Base-by-base conservation (phyloP, 306 rosid species). In the Cotoneaster glaucophyllus region DNA sequence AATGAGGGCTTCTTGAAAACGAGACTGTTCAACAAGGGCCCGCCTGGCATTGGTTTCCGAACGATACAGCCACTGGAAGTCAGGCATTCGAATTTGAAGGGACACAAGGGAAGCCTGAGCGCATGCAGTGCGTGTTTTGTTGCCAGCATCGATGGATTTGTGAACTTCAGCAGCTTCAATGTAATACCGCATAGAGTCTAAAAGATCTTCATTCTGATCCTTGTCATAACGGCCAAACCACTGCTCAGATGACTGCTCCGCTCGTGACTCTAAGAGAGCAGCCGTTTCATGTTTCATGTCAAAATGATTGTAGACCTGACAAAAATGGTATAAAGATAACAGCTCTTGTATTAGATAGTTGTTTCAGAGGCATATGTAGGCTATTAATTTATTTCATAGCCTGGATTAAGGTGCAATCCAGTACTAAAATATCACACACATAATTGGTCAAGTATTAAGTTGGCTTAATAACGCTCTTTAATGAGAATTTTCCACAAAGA, bases 231-330 rank as follows among this genome's bases (percentile, higher is more conserved):
- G 90, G 39, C 78, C 76, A 74, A 86, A 83, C 97, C 97, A 95
- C 88, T 81, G 87, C 61, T 84, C 93, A 65, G 82, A 87, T 28
- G 93, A 94, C 82, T 90, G 97, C 68, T 80, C 85, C 29, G 96
- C 98, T 69, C 97, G 88, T 57, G 93, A 88, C 86, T 94, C 98
- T 75, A 94, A 82, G 79, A 90, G 95, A 73, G 98, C 84, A 2
- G 97, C 96, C 5, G 98, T 94, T 85, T 94, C 98, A 67, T 92
- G 97, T 75, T 94, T 92, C 97, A 94, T 94, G 86, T 94, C 97
- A 79, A 94, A 92, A 80, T 94, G 98, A 80, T 82, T 92, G 86
- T 94, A 94, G 77, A 92, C 95, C 98, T 94, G 91, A 53, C 64
- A 48, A 73, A 62, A 79, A 44, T 17, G 66, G 74, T 39, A 7